Base-by-base conservation (phyloP, 176 grass and related monocot species). In the Raddia distichophylla region DNA sequence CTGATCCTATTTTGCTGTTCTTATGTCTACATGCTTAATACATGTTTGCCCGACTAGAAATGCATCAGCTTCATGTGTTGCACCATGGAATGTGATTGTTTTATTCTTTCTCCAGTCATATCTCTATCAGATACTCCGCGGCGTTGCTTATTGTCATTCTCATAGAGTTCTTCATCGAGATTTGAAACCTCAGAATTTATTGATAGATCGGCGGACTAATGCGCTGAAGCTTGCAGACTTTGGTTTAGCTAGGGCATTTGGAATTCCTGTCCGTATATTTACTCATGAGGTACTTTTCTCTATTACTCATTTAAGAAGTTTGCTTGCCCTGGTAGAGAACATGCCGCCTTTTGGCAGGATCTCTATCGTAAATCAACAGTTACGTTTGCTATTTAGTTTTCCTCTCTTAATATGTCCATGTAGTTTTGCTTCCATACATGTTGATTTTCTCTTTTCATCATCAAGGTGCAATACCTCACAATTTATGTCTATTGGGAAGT, bases 151-250 rank as follows among this genome's bases (percentile, higher is more conserved):
- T 77, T 97, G 94, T 57, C 94, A 97, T 72, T 94, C 94, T 82
- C 94, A 94, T 84, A 90, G 94, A 86, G 89, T 97, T 85, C 91
- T 97, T 81, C 94, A 97, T 83, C 89, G 94, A 75, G 94, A 97
- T 83, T 88, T 97, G 82, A 97, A 97, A 82, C 94, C 94, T 81
- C 94, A 97, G 75, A 97, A 97, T 90, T 91, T 97, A 67, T 76
- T 97, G 85, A 97, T 97, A 76, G 94, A 97, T 78, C 91, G 69
- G 45, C 89, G 85, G 60, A 94, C 82, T 80, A 97, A 97, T 88
- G 80, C 89, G 48, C 79, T 97, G 82, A 97, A 97, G 87, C 91
- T 97, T 87, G 94, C 94, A 37, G 94, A 97, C 77, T 97, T 97
- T 82, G 94, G 94, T 75, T 91, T 97, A 83, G 91, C 94, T 45